Conservation (phyloP, 192 early-diverging fungal species). For the Phycomyces nitens region DNA sequence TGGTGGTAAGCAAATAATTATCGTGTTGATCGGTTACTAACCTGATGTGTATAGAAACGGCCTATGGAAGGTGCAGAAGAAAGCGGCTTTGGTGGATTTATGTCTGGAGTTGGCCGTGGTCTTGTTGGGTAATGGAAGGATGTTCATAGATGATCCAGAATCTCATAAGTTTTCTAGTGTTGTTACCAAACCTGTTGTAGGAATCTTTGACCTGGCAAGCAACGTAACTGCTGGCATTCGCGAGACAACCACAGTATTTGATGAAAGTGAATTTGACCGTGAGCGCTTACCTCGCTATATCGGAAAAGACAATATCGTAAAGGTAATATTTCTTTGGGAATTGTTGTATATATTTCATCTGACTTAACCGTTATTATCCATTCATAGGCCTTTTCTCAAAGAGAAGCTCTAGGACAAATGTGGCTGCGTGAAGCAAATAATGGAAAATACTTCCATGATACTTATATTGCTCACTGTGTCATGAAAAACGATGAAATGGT, state of each 20-base stretch:
- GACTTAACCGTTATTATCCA: too few relatives aligned
- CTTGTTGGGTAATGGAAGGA: slow-evolving; percentile 64
- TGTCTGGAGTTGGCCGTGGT: slow-evolving; percentile 81
- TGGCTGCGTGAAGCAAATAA: slow-evolving; percentile 70
- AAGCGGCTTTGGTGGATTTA: slow-evolving; percentile 77
- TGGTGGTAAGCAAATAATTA: slow-evolving; percentile 47
- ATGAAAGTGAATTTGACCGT: slow-evolving; percentile 70
- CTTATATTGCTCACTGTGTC: slow-evolving; percentile 63
- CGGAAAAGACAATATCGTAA: slow-evolving; percentile 65
- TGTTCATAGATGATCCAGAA: background rate
- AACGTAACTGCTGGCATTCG: slow-evolving; percentile 81
- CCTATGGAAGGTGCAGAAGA: slow-evolving; percentile 77
- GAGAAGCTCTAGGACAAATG: slow-evolving; percentile 72
- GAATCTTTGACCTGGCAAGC: slow-evolving; percentile 81
- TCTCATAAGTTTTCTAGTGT: slow-evolving; percentile 39
- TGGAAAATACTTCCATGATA: slow-evolving; percentile 62
- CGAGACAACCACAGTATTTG: slow-evolving; percentile 83
- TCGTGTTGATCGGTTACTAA: too few relatives aligned
- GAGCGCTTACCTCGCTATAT: slow-evolving; percentile 73
- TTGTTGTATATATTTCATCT: too few relatives aligned
- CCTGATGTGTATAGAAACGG: slow-evolving; percentile 38
- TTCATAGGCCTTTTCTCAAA: slow-evolving; percentile 60
- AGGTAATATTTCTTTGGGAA: slow-evolving; percentile 12
- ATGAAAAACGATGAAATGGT: slow-evolving; percentile 50
- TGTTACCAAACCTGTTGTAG: slow-evolving; percentile 83